Evolutionary conservation across 805 yeast genomes (phyloP).

Genomic region (Clavispora carvajalis): DNA sequence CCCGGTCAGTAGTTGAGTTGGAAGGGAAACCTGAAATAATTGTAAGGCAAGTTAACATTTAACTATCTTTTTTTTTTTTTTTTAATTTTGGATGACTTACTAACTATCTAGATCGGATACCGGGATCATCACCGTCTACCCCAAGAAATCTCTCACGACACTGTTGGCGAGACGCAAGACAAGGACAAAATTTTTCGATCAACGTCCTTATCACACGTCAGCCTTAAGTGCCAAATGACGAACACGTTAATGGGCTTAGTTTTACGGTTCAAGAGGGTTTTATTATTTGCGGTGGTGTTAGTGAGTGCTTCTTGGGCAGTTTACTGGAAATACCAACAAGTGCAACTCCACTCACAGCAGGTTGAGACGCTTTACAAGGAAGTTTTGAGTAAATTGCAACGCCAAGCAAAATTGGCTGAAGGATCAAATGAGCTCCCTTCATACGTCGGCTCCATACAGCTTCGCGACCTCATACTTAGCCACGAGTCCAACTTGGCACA

Average conservation of each 20-base stretch:
- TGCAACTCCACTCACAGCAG: constrained; percentile 34
- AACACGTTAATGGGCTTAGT: constrained; percentile 42
- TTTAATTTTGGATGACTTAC: constrained; percentile 12
- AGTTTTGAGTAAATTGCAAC: constrained; percentile 46
- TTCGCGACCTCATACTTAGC: constrained; percentile 58
- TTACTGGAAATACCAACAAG: constrained; percentile 31
- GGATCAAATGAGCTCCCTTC: constrained; percentile 26
- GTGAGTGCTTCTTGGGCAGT: constrained; percentile 8
- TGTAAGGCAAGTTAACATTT: constrained; percentile 64
- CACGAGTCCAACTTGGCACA: constrained; percentile 32
- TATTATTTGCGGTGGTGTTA: constrained; percentile 13
- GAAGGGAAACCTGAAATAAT: constrained; percentile 63
- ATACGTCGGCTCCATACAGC: constrained; percentile 64
- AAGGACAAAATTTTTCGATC: constrained; percentile 61
- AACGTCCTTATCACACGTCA: constrained; percentile 61
- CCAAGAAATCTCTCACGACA: constrained; percentile 32
- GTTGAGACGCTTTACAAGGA: constrained; percentile 43
- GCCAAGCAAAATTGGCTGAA: constrained; percentile 35
- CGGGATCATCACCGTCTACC: constrained; percentile 15
- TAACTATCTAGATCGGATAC: constrained; percentile 24
- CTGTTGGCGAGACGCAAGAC: constrained; percentile 33
- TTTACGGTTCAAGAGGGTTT: constrained; percentile 18
- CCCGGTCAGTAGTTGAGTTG: constrained; percentile 53
- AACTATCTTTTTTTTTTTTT: not conserved
- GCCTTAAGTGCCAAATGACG: constrained; percentile 51